A percentile compares a stretch with the other conserved stretches of the same genome.
Conservation (phyloP, 805 yeast genomes). For the Priceomyces medius region DNA sequence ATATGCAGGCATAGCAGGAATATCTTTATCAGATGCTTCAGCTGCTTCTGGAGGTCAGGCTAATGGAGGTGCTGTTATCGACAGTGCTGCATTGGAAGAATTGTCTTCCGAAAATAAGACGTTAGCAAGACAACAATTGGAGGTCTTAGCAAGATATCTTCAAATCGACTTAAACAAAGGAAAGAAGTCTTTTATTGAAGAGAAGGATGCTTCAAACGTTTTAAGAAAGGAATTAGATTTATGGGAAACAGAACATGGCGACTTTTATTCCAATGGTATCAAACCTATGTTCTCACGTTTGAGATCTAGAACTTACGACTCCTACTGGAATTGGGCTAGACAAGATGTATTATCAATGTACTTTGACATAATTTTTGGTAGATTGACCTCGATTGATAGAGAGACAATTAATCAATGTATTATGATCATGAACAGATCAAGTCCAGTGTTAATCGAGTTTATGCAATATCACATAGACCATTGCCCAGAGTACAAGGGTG, state of each 20-base stretch:
- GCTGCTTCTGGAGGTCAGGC: conserved; percentile 57
- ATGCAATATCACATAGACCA: conserved; percentile 92
- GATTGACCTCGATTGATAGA: conserved; percentile 84
- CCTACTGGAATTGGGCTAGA: conserved; percentile 99
- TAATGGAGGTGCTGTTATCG: conserved; percentile 85
- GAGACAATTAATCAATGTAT: conserved; percentile 96
- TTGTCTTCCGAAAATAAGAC: conserved; percentile 67
- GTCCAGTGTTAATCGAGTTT: conserved; percentile 87
- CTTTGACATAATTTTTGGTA: conserved; percentile 94
- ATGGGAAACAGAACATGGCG: conserved; percentile 84
- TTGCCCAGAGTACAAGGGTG: conserved; percentile 81
- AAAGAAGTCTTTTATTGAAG: conserved; percentile 75
- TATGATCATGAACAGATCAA: conserved; percentile 95
- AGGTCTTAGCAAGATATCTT: conserved; percentile 91
- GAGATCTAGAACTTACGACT: conserved; percentile 95
- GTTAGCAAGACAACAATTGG: conserved; percentile 77
- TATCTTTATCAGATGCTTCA: conserved; percentile 68
- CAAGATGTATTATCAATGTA: conserved; percentile 93
- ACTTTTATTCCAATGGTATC: conserved; percentile 88
- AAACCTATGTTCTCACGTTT: conserved; percentile 84
- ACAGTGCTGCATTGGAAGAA: conserved; percentile 91
- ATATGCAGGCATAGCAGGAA: conserved; percentile 81
- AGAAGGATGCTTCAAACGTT: conserved; percentile 79
- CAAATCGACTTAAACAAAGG: conserved; percentile 90
- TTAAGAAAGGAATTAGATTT: conserved; percentile 89